Base-by-base conservation (phyloP, 805 yeast genomes). In the Pichia phayaonensis region DNA sequence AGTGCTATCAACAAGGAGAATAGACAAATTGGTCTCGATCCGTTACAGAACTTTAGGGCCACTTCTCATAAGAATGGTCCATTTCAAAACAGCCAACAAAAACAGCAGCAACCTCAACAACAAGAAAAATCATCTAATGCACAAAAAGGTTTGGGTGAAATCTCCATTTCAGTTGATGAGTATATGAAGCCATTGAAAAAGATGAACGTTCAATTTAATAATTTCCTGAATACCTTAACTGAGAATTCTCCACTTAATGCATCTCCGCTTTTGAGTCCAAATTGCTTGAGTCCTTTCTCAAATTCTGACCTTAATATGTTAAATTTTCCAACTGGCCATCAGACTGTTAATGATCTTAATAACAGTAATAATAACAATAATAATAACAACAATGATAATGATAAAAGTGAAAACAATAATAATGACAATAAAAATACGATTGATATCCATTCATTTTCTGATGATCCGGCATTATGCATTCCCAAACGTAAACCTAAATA, bases 181-280 rank as follows among this genome's bases (percentile, higher is more conserved):
- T 68, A 64, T 48, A 65, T 68, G 18, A 67, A 65, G 29, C 72
- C 72, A 13, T 46, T 67, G 49, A 65, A 66, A 48, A 61, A 68
- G 24, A 68, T 67, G 71, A 66, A 65, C 47, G 59, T 55, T 12
- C 61, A 67, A 49, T 54, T 68, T 45, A 60, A 64, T 39, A 63
- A 61, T 31, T 57, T 67, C 16, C 41, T 67, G 36, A 59, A 48
- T 41, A 59, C 50, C 6, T 50, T 61, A n/a, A 48, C 55, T 13
- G 60, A 54, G n/a, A 41, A 49, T 22, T 42, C 56, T 3, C 46
- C 56, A 1, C 20, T 15, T 4, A 18, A 22, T 8, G 49, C 48
- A 38, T 24, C 50, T n/a, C 18, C 55, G 2, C 27, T 49, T 2
- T 26, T 44, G 15, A 43, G 45, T 42, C 47, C 59, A 23, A 49